A percentile compares a stretch with the other conserved stretches of the same genome.
These are phyloP conservation scores for Trametes versicolor DNA, from an alignment of 1,284 basidiomycete species.

Conservation along the genomic window DNA sequence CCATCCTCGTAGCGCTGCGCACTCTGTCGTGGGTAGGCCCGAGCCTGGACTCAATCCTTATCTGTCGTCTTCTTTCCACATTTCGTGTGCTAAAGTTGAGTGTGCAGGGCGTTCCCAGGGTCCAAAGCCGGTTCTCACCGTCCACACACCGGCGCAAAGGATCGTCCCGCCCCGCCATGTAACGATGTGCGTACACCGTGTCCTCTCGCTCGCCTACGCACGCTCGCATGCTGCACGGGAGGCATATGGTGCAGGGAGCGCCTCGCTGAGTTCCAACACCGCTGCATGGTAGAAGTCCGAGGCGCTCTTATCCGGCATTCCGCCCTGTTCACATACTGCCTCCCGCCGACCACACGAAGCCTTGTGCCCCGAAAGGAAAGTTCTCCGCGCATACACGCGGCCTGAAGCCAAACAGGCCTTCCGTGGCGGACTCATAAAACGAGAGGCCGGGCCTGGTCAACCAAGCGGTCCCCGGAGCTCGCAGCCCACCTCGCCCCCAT, in stretches of 20 bases:
- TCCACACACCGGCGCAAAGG: slow-evolving; percentile 15
- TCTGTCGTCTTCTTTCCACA: slow-evolving; percentile 1
- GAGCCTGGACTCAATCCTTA: slow-evolving; percentile 23
- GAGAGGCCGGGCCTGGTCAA: not conserved
- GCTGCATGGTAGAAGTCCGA: slow-evolving; percentile 15
- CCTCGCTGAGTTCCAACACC: not conserved
- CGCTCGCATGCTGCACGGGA: slow-evolving; percentile 1
- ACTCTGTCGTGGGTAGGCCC: slow-evolving; percentile 22
- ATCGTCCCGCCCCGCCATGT: not conserved
- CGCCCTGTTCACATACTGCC: slow-evolving; percentile 11
- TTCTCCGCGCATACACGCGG: not conserved
- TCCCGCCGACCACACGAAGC: slow-evolving; percentile 17
- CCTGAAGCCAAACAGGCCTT: slow-evolving; percentile 11
- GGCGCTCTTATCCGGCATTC: slow-evolving; percentile 13
- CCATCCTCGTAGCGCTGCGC: slow-evolving; percentile 21
- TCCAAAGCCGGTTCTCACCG: slow-evolving; percentile 25
- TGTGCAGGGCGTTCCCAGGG: slow-evolving; percentile 25
- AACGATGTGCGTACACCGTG: slow-evolving; percentile 1
- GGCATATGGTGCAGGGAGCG: slow-evolving; percentile 18
- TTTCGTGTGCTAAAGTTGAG: slow-evolving; percentile 20
- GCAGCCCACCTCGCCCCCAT: slow-evolving; percentile 14
- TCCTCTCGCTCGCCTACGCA: not conserved
- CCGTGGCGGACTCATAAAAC: slow-evolving; percentile 18
- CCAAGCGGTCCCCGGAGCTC: slow-evolving; percentile 16
- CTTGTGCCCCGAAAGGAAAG: slow-evolving; percentile 7